A percentile compares a stretch with the other conserved stretches of the same genome.
Conservation (phyloP, 228 moss, liverwort and hornwort genomes). For the Sphagnum fallax region DNA sequence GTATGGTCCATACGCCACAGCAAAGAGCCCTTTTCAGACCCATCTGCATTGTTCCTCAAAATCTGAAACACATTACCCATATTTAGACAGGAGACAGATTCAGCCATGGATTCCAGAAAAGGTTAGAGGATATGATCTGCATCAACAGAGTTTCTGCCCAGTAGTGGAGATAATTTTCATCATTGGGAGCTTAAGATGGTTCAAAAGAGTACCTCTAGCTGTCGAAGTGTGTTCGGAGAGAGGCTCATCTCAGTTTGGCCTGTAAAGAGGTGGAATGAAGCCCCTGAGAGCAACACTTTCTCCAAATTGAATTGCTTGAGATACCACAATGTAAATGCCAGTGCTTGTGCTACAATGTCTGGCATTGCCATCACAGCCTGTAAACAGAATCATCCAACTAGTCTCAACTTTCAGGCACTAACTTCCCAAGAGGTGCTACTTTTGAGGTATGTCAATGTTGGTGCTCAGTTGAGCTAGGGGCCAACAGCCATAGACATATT, state of each 20-base stretch:
- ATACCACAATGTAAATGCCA: conserved; percentile 82
- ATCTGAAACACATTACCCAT: conserved; percentile 39
- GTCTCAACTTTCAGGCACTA: background rate
- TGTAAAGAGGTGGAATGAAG: conserved; percentile 74
- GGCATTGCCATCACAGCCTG: conserved; percentile 83
- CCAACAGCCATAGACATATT: no score
- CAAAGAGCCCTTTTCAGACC: conserved; percentile 78
- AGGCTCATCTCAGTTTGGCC: conserved; percentile 80
- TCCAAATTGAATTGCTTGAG: conserved; percentile 87
- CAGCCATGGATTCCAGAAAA: no score
- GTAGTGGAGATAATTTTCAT: no score
- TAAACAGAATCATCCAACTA: conserved; percentile 1
- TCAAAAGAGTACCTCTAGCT: conserved; percentile 64
- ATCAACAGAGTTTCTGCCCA: no score
- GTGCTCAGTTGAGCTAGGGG: no score
- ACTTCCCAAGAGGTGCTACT: background rate
- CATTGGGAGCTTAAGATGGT: no score
- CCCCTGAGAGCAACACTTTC: conserved; percentile 59
- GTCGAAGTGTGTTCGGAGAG: conserved; percentile 82
- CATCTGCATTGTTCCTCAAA: conserved; percentile 80
- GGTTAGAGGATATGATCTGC: no score
- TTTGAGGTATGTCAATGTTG: no score
- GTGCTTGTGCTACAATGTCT: conserved; percentile 81
- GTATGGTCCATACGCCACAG: conserved; percentile 96
- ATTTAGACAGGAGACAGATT: no score